A percentile compares a stretch with the other conserved stretches of the same genome.
phyloP scores from a whole-genome alignment of 2,329 filamentous ascomycete species.

The Monilinia vaccinii-corymbosi region DNA sequence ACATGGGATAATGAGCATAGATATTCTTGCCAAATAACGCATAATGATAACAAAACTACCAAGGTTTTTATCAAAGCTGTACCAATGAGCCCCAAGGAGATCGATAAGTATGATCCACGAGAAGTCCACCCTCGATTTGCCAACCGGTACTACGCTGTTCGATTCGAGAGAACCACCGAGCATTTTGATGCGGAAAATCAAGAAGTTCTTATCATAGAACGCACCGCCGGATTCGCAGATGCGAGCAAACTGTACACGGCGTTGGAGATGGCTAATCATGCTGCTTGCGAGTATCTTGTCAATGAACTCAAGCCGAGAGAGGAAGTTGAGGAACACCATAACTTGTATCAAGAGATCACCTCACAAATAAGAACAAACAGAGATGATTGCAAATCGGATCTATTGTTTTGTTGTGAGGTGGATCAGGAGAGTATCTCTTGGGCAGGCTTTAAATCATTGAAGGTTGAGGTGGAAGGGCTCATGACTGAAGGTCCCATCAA shows the following conservation, averaged over 20 bases:
- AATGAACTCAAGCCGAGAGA: slow-evolving; percentile 10
- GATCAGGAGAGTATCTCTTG: background rate
- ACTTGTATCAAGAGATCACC: background rate
- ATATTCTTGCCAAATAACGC: background rate
- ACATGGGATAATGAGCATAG: background rate
- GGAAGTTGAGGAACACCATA: background rate
- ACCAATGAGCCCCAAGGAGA: background rate
- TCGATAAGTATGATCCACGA: background rate
- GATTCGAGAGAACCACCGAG: background rate
- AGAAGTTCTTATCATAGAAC: background rate
- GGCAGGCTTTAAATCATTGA: background rate
- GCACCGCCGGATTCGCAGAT: background rate
- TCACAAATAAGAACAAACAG: background rate
- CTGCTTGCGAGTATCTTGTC: slow-evolving; percentile 12
- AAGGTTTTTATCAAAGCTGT: background rate
- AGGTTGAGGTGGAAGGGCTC: background rate
- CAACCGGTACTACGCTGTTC: background rate
- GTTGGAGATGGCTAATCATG: slow-evolving; percentile 17
- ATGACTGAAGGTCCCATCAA: background rate
- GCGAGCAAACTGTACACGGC: background rate
- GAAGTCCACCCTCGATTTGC: background rate
- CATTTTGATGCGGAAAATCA: background rate
- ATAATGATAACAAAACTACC: background rate
- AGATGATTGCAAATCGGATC: background rate
- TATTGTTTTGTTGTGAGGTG: background rate